Evolutionary conservation across 108 stramenopile genomes (phyloP), one percentile per base, ranked within the genome.

Genomic region (Cyclostephanos tholiformis): DNA sequence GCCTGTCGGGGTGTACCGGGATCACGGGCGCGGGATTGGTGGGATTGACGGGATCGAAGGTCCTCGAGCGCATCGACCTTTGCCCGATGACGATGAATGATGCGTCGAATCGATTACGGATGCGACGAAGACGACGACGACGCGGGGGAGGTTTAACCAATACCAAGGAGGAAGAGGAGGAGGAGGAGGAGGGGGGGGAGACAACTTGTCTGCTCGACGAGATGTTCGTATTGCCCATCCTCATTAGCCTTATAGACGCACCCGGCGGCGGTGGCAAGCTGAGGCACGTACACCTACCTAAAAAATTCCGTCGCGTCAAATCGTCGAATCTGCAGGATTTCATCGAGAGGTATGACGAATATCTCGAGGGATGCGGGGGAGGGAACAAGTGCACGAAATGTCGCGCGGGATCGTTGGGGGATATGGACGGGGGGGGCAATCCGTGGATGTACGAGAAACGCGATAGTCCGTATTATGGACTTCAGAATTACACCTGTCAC

Each of bases 1-100:
- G 13, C 16, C 53, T 75, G 2, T 19, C 67, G 4, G 53, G 53
- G 14, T 75, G 74, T 22, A 35, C 48, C 53, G 49, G 36, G 35
- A 17, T 75, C 29, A 75, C 67, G 17, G 74, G 74, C n/a, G 35
- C 6, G 2, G 74, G 74, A 26, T 57, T 75, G 35, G 36, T 58
- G 17, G 67, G 67, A 22, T 55, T 75, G 0, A 51, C 30, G 26
- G 67, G 67, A 11, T 75, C 74, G 9, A 38, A 13, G 7, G 56
- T 49, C 8, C 12, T 75, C 14, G 48, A 51, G 26, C 30, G 69
- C 13, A 57, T 79, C 13, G 51, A 22, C 43, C 48, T 65, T 2
- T 29, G 56, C 13, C 27, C 16, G 26, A 4, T 0, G 2, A 57
- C 4, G 20, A 20, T 17, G n/a, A 51, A 51, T 20, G 50, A 51